These are phyloP conservation scores for Dioszegia aurantiaca DNA, from an alignment of 768 basidiomycete species.

Conservation along the genomic window DNA sequence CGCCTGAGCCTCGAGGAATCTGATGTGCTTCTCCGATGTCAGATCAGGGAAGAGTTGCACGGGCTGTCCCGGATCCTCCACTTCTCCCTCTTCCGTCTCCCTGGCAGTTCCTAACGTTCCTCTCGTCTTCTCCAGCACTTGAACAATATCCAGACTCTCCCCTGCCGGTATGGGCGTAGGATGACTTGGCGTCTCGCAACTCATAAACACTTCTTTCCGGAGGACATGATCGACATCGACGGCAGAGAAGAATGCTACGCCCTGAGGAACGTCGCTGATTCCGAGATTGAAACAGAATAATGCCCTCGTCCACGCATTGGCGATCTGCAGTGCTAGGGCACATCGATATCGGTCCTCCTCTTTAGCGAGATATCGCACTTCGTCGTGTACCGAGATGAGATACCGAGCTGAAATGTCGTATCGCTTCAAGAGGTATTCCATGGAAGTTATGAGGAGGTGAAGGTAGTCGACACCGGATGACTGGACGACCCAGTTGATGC, in stretches of 20 bases:
- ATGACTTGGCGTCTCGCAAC: slow-evolving; percentile 91
- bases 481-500: slow-evolving; percentile 99
- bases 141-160: slow-evolving; percentile 73
- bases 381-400: slow-evolving; percentile 95
- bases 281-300: slow-evolving; percentile 89
- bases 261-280: slow-evolving; percentile 92
- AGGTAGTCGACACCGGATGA: slow-evolving; percentile 98
- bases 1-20: slow-evolving; percentile 23
- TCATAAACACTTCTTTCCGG: slow-evolving; percentile 93
- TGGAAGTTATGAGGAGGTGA: slow-evolving; percentile 90
- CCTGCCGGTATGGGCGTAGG: slow-evolving; percentile 76
- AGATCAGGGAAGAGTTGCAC: slow-evolving; percentile 19
- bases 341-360: slow-evolving; percentile 88
- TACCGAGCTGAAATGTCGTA: slow-evolving; percentile 88
- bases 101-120: slow-evolving; percentile 44
- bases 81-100: not conserved
- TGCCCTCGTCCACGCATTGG: slow-evolving; percentile 90
- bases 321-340: slow-evolving; percentile 86
- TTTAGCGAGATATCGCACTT: slow-evolving; percentile 85
- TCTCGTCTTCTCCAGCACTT: slow-evolving; percentile 66
- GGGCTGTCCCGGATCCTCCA: slow-evolving; percentile 8
- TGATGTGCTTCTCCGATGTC: slow-evolving; percentile 5
- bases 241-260: slow-evolving; percentile 94
- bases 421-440: slow-evolving; percentile 77
- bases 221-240: slow-evolving; percentile 88